Base-by-base conservation (phyloP, 176 grass and related monocot genomes). In the Tillandsia leiboldiana region DNA sequence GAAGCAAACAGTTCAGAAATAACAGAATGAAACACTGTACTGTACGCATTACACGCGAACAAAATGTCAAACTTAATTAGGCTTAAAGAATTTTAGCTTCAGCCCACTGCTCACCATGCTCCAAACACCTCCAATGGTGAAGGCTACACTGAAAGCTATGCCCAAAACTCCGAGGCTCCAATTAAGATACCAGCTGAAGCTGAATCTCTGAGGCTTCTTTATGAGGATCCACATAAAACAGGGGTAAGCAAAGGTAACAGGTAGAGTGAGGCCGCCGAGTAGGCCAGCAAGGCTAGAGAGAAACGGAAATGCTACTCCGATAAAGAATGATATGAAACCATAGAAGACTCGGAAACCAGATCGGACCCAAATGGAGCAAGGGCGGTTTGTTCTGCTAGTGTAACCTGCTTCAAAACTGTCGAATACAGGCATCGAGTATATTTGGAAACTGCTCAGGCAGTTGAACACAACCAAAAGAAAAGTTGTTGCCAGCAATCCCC, bases 181-280 rank as follows among this genome's bases (percentile, higher is more conserved):
- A 63, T 97, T 97, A 24, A 97, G 87, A 72, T 97, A 97, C 93
- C 93, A 97, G 49, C 77, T 86, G 58, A 81, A 90, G 65, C 86
- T 92, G 65, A 83, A 82, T 79, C 72, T 85, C 51, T 90, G 75
- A 3, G 93, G 93, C 64, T 97, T 97, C 86, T 97, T 97, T 69
- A 97, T 81, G 26, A 81, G 65, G 50, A 97, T 90, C 93, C 93
- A 97, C 93, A 97, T 97, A 79, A 97, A 97, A 70, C 89, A 97
- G 0, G 93, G 93, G 54, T 97, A 97, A 8, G 93, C 89, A 65
- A 97, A 92, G 15, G 93, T 97, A 17, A 97, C 93, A 0, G 93
- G 93, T 12, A 97, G 74, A 0, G 89, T 97, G 9, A 97, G 70
- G 18, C 93, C 93, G 0, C 93, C 93, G 51, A 97, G 59, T 13